Percentiles rank a stretch among this genome's conserved stretches.
phyloP scores from a whole-genome alignment of 495 filamentous ascomycete species.

The Penicillium herquei region DNA sequence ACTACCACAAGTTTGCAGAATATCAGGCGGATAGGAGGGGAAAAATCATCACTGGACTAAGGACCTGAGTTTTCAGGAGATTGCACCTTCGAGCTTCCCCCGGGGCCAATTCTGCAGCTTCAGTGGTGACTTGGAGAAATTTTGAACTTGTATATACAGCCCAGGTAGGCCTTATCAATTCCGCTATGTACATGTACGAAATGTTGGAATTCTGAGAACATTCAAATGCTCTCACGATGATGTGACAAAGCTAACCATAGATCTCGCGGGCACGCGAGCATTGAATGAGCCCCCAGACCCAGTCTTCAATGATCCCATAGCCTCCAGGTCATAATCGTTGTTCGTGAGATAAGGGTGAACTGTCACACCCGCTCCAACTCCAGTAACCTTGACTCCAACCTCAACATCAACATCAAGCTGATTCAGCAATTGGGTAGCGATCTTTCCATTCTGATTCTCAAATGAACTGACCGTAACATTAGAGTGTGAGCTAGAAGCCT shows the following conservation, averaged over 20 bases:
- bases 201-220: no score
- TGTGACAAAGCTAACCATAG: conserved; percentile 20
- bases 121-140: no score
- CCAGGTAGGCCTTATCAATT: no score
- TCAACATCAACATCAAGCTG: conserved; percentile 23
- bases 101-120: no score
- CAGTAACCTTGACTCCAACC: background rate
- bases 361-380: background rate
- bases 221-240: no score
- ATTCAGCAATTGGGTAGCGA: conserved; percentile 48
- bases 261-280: conserved; percentile 9
- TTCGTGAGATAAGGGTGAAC: conserved; percentile 16
- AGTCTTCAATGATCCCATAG: background rate
- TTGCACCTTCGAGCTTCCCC: no score
- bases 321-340: conserved; percentile 18
- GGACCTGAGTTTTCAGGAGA: no score
- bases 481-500: conserved; percentile 27
- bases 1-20: no score
- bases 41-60: no score
- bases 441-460: conserved; percentile 43
- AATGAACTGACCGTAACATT: conserved; percentile 45
- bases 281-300: conserved; percentile 5
- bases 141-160: no score
- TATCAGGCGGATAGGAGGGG: no score
- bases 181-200: no score